Evolutionary conservation across 768 basidiomycete species (phyloP), one percentile per base, ranked within the genome.

Genomic region (Boletus pseudo-olivaceus): DNA sequence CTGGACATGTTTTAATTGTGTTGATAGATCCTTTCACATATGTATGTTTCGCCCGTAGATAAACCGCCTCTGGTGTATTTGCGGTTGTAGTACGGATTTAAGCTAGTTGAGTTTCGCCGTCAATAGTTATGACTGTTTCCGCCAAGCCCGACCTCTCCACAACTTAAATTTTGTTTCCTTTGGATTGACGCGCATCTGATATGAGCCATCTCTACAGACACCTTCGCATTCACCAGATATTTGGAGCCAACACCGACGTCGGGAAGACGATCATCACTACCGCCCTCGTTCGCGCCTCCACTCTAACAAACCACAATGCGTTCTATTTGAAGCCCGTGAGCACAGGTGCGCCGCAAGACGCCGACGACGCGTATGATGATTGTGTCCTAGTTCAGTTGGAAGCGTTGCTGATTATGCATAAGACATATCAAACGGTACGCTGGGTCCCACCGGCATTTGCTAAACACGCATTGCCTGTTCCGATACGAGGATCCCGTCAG

Each of bases 161-260:
- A 29, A 12, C 20, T 20, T 32, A 3, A 32, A 17, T 4, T 51
- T 29, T 6, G n/a, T 45, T 47, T 37, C 15, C 29, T 51, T 38
- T 10, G 12, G 15, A 14, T 44, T 40, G 9, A 27, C 45, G 27
- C 27, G 12, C 19, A 7, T 23, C 8, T 37, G 41, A 35, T 20
- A 93, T 94, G 92, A 83, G 89, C 46, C 79, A 87, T 20, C 84
- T 98, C 42, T 95, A 89, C 76, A 85, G 82, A 63, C 80, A 94
- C 66, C 79, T 98, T 33, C 83, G 92, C 17, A 75, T 93, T 30
- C 90, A 94, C 69, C 92, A 96, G 67, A 76, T 98, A 55, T 96
- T 97, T 65, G 96, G 96, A 32, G 93, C 95, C 1, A 97, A 96
- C 72, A 98, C 96, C 2, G 86, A 93, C 70, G 94, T 98, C 47